phyloP scores from a whole-genome alignment of 2,329 filamentous ascomycete genomes.

The Fulvia fulva region DNA sequence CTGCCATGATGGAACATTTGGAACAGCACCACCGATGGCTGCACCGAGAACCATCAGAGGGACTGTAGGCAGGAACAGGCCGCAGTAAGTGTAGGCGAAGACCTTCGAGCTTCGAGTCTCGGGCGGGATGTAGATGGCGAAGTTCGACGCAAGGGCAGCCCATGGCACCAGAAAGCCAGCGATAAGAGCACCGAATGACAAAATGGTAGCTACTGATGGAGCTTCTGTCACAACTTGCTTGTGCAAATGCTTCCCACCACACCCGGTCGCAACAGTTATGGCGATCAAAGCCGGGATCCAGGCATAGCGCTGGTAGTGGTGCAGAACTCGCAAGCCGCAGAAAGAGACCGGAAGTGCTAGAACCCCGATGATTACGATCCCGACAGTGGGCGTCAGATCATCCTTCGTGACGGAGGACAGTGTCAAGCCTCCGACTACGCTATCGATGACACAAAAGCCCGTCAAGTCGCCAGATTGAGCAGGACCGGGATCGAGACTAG shows the following conservation, averaged over 20 bases:
- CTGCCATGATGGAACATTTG: constrained; percentile 28
- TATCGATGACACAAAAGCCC: constrained; percentile 61
- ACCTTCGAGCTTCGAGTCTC: constrained; percentile 35
- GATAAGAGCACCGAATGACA: constrained; percentile 55
- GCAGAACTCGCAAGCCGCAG: constrained; percentile 51
- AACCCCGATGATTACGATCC: constrained; percentile 59
- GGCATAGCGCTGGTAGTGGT: constrained; percentile 41
- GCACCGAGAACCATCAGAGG: constrained; percentile 39
- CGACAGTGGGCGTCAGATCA: constrained; percentile 50
- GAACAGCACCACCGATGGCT: constrained; percentile 39
- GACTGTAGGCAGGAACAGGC: constrained; percentile 33
- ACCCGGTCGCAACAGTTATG: constrained; percentile 40
- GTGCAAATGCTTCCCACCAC: constrained; percentile 36
- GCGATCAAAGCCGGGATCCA: constrained; percentile 43
- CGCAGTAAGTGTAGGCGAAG: constrained; percentile 38
- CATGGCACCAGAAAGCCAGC: constrained; percentile 60
- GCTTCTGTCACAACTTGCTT: constrained; percentile 45
- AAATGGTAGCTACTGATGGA: constrained; percentile 40
- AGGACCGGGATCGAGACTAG: constrained; percentile 57
- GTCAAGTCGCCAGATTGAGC: constrained; percentile 61
- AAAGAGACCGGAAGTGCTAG: constrained; percentile 59
- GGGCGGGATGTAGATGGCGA: constrained; percentile 43
- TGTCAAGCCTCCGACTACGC: constrained; percentile 56
- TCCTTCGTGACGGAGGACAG: constrained; percentile 52
- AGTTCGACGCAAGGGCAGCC: constrained; percentile 39